Conservation (phyloP, 805 yeast species). For the Sporopachydermia quercuum region DNA sequence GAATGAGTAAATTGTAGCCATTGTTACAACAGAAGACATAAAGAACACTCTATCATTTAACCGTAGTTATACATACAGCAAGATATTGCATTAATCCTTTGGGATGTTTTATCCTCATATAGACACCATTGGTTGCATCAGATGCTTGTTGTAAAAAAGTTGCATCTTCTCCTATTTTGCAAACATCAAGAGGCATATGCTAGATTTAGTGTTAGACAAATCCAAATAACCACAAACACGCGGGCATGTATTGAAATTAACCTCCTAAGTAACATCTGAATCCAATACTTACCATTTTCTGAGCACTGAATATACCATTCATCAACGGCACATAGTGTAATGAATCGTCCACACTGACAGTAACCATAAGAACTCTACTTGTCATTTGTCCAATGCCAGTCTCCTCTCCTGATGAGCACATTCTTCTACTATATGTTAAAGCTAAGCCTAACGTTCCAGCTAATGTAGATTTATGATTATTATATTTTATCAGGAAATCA, state of each 20-base stretch:
- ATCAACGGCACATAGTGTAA: conserved; percentile 81
- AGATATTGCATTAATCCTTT: conserved; percentile 73
- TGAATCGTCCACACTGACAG: conserved; percentile 59
- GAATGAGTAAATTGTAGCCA: not conserved
- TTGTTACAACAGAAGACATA: not conserved
- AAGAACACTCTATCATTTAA: not conserved
- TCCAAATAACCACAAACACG: conserved; percentile 2
- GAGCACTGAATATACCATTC: conserved; percentile 94
- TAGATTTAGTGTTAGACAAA: conserved; percentile 3
- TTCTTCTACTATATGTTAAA: conserved; percentile 61
- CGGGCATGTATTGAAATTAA: too few species aligned
- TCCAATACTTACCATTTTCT: conserved; percentile 37
- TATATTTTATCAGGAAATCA: not conserved
- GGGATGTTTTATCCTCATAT: conserved; percentile 51
- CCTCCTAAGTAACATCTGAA: not conserved
- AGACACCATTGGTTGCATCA: conserved; percentile 88
- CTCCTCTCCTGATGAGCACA: conserved; percentile 32
- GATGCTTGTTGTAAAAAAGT: conserved; percentile 91
- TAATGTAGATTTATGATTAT: conserved; percentile 32
- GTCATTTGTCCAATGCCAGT: conserved; percentile 31
- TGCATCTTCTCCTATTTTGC: conserved; percentile 58
- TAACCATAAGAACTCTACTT: conserved; percentile 49
- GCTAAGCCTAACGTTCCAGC: conserved; percentile 78
- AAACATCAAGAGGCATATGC: conserved; percentile 78
- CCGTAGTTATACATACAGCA: conserved; percentile 14